Conservation (phyloP, 805 yeast species). For the Candida tammaniensis region DNA sequence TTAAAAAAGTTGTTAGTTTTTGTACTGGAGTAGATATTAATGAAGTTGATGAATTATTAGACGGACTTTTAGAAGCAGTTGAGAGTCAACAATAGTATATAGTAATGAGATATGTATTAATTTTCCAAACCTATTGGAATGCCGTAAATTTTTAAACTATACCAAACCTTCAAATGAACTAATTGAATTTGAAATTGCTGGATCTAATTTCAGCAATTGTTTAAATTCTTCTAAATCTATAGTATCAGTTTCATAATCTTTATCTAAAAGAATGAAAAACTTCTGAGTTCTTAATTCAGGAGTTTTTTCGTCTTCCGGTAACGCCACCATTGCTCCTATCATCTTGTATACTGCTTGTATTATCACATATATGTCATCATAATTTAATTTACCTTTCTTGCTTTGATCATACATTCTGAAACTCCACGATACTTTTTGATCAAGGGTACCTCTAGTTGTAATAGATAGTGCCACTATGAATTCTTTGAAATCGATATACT, state of each 20-base stretch:
- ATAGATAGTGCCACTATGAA: slow-evolving; percentile 84
- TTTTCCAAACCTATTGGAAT: slow-evolving; percentile 5
- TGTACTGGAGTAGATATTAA: slow-evolving; percentile 86
- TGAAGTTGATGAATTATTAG: slow-evolving; percentile 76
- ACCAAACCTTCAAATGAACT: slow-evolving; percentile 80
- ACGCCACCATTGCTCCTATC: slow-evolving; percentile 91
- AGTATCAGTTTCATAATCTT: slow-evolving; percentile 58
- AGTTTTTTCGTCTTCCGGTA: slow-evolving; percentile 85
- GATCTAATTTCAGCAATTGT: slow-evolving; percentile 75
- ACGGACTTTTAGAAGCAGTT: slow-evolving; percentile 85
- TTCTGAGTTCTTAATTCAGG: slow-evolving; percentile 86
- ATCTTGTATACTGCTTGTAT: slow-evolving; percentile 85
- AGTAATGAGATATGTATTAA: too few relatives aligned
- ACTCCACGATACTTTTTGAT: slow-evolving; percentile 87
- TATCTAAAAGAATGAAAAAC: slow-evolving; percentile 72
- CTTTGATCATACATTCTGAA: slow-evolving; percentile 84
- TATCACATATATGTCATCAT: slow-evolving; percentile 75
- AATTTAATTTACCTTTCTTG: slow-evolving; percentile 71
- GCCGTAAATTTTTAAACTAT: slow-evolving; percentile 19
- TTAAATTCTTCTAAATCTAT: slow-evolving; percentile 83
- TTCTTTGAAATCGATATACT: slow-evolving; percentile 86
- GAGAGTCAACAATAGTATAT: slow-evolving; percentile 49
- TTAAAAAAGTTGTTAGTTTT: slow-evolving; percentile 81
- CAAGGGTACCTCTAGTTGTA: slow-evolving; percentile 80
- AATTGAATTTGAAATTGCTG: slow-evolving; percentile 71